Percentiles rank a stretch among this genome's conserved stretches.
Conservation (phyloP, 2,329 filamentous ascomycete species). For the Gyromitra esculenta region DNA sequence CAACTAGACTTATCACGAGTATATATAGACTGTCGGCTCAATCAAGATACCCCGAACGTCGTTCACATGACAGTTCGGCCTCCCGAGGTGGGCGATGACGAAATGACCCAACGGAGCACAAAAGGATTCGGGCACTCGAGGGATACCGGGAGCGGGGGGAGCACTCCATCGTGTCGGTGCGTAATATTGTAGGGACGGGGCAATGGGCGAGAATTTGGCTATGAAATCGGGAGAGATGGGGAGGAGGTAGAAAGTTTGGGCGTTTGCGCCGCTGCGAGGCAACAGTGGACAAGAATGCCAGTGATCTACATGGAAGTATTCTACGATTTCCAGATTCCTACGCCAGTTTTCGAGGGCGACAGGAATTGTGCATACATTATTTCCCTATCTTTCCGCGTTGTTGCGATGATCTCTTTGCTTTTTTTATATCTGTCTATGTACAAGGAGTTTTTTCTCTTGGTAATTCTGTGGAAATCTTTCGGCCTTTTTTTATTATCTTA, state of each 20-base stretch:
- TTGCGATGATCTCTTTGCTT: constrained; percentile 15
- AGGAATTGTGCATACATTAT: constrained; percentile 47
- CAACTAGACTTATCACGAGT: constrained; percentile 1
- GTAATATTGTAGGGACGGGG: constrained; percentile 56
- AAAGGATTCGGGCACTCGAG: constrained; percentile 54
- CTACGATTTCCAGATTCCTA: constrained; percentile 8
- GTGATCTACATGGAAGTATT: constrained; percentile 22
- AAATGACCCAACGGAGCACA: constrained; percentile 56
- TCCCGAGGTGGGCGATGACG: constrained; percentile 57
- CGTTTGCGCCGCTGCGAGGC: not conserved
- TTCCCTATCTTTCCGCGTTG: constrained; percentile 9
- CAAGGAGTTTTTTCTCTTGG: constrained; percentile 48
- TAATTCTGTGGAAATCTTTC: constrained; percentile 38
- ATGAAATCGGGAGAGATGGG: not conserved
- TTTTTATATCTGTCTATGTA: constrained; percentile 34
- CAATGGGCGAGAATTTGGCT: not conserved
- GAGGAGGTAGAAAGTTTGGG: not conserved
- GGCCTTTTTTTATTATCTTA: constrained; percentile 10
- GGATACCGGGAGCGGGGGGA: constrained; percentile 38
- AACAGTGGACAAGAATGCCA: constrained; percentile 5
- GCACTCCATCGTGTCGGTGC: constrained; percentile 57
- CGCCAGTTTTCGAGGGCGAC: constrained; percentile 13
- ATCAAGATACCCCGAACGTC: constrained; percentile 57
- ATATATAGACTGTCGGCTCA: constrained; percentile 57
- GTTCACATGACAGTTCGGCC: constrained; percentile 58